A percentile compares a stretch with the other conserved stretches of the same genome.
phyloP scores from a whole-genome alignment of 1,139 yeast genomes.

The Saccharomycopsis hybrid region DNA sequence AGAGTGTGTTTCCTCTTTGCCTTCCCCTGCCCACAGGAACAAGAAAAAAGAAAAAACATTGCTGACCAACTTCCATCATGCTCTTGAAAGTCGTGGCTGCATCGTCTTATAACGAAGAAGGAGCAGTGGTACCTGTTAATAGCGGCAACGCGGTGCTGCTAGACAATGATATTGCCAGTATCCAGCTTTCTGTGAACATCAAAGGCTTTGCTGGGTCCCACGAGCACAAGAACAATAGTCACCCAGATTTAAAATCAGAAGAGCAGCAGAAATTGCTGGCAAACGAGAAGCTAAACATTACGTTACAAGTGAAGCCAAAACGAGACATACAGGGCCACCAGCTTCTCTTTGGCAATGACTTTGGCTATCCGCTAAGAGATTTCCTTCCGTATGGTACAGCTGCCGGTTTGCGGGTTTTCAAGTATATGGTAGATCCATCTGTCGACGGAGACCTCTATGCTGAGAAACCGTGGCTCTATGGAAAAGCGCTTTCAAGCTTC shows the following conservation, averaged over 20 bases:
- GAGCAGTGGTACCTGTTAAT: too few species aligned
- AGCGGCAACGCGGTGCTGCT: too few species aligned
- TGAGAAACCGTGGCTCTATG: conserved; percentile 56
- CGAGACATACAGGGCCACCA: conserved; percentile 42
- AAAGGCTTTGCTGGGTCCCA: conserved; percentile 42
- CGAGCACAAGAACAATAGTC: conserved; percentile 27
- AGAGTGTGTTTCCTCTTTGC: too few species aligned
- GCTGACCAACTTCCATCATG: too few species aligned
- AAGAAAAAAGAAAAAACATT: too few species aligned
- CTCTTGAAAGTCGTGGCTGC: too few species aligned
- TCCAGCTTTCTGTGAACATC: too few species aligned
- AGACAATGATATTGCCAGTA: too few species aligned
- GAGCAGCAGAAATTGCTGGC: too few species aligned
- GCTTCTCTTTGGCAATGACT: conserved; percentile 64
- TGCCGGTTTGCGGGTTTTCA: conserved; percentile 42
- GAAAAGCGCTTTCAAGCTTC: conserved; percentile 54
- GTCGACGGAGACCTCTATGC: conserved; percentile 57
- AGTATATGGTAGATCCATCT: conserved; percentile 48
- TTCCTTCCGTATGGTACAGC: conserved; percentile 57
- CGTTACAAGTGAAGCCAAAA: conserved; percentile 37
- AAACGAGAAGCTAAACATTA: conserved; percentile 24
- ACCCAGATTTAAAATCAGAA: conserved; percentile 15
- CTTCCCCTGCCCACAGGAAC: too few species aligned
- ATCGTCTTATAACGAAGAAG: too few species aligned
- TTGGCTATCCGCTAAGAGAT: conserved; percentile 52